Conservation (phyloP, 2,329 filamentous ascomycete genomes). For the Dactylellina sp. region DNA sequence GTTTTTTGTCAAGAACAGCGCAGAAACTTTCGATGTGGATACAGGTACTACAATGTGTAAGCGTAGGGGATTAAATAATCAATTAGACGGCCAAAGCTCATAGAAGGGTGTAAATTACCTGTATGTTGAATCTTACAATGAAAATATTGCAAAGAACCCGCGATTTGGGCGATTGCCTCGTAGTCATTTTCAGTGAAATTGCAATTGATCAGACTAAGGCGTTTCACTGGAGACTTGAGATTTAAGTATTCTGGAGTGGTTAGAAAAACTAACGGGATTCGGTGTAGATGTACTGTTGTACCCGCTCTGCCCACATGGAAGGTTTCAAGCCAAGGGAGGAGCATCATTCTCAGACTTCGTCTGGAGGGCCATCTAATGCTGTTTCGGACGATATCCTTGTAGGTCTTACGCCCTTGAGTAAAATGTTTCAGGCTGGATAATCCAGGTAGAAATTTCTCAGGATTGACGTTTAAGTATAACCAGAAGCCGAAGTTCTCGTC, state of each 20-base stretch:
- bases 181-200: conserved; percentile 4
- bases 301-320: conserved; percentile 1
- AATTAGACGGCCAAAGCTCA: too few relatives aligned
- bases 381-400: not conserved
- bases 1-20: too few relatives aligned
- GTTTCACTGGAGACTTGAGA: conserved; percentile 18
- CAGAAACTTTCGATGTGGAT: too few relatives aligned
- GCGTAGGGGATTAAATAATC: too few relatives aligned
- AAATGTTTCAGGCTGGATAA: conserved; percentile 13
- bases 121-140: not conserved
- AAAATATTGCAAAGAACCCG: conserved; percentile 5
- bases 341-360: conserved; percentile 7
- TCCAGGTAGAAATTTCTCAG: not conserved
- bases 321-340: conserved; percentile 22
- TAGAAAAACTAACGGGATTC: too few relatives aligned
- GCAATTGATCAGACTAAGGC: conserved; percentile 18
- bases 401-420: conserved; percentile 1
- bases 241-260: not conserved
- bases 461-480: conserved; percentile 14
- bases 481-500: not conserved
- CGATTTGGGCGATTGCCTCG: conserved; percentile 7
- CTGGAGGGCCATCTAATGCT: too few relatives aligned
- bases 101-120: too few relatives aligned
- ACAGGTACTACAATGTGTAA: too few relatives aligned
- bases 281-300: too few relatives aligned